Conservation (phyloP, 208 protist genomes). For the Trypanosoma cruzi region DNA sequence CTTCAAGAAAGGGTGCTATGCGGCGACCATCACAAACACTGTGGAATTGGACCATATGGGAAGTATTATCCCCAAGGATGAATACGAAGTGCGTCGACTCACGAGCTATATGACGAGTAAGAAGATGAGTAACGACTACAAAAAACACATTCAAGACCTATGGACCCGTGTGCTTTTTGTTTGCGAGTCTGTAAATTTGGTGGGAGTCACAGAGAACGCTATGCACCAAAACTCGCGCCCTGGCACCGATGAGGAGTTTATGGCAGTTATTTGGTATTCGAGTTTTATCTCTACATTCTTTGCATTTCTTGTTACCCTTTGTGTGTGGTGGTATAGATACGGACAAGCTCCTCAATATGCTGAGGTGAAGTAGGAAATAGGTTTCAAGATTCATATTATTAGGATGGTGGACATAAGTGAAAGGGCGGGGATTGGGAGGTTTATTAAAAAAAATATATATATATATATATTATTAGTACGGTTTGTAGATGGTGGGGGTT, state of each 20-base stretch:
- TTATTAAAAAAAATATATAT: too few relatives aligned
- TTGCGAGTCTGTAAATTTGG: conserved; percentile 82
- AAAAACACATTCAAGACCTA: conserved; percentile 88
- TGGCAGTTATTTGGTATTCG: conserved; percentile 87
- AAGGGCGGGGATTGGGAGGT: background rate
- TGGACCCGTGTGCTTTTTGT: conserved; percentile 86
- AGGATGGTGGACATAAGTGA: background rate
- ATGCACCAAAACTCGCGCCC: conserved; percentile 79
- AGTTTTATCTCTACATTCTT: conserved; percentile 65
- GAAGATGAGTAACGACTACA: conserved; percentile 92
- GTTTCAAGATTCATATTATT: background rate
- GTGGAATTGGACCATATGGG: conserved; percentile 92
- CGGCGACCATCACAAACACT: conserved; percentile 86
- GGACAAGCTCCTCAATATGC: conserved; percentile 84
- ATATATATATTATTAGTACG: too few relatives aligned
- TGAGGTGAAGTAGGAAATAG: conserved; percentile 72
- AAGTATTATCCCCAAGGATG: conserved; percentile 91
- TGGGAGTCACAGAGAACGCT: conserved; percentile 76
- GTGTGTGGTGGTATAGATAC: conserved; percentile 88
- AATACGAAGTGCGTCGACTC: conserved; percentile 87
- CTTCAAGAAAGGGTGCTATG: conserved; percentile 82
- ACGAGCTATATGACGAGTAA: conserved; percentile 92
- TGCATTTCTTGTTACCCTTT: conserved; percentile 62
- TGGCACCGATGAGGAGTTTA: conserved; percentile 91
- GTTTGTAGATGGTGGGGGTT: background rate